Conservation (phyloP, 2,329 filamentous ascomycete genomes). For the Teratosphaeria viscida region DNA sequence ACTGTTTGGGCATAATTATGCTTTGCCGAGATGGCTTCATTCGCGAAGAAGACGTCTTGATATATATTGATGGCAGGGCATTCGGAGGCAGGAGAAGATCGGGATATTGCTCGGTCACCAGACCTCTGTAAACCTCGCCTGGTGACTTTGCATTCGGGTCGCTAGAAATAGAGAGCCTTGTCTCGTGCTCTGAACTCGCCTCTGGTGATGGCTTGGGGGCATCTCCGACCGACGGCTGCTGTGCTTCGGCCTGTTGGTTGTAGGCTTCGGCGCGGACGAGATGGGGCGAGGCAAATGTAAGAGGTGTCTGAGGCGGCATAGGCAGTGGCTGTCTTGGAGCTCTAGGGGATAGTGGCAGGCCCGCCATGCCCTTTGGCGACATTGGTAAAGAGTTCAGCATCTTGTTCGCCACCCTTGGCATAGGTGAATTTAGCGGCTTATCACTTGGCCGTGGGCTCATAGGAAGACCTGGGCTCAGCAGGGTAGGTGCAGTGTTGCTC, state of each 20-base stretch:
- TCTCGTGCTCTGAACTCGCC: constrained; percentile 15
- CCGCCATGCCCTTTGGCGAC: constrained; percentile 49
- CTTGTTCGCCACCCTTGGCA: constrained; percentile 47
- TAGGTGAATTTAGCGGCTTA: constrained; percentile 48
- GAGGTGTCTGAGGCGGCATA: constrained; percentile 58
- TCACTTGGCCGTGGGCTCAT: constrained; percentile 52
- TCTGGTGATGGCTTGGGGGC: constrained; percentile 15
- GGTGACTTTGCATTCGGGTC: constrained; percentile 18
- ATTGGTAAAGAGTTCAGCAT: constrained; percentile 55
- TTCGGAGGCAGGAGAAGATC: constrained; percentile 79
- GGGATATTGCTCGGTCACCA: constrained; percentile 78
- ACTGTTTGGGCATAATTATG: constrained; percentile 58
- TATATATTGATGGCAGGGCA: constrained; percentile 72
- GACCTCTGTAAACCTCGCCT: constrained; percentile 57
- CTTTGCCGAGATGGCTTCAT: constrained; percentile 85
- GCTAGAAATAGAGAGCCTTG: constrained; percentile 16
- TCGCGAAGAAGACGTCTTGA: constrained; percentile 87
- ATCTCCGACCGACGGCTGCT: constrained; percentile 12
- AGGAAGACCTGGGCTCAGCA: constrained; percentile 54
- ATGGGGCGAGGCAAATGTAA: constrained; percentile 48
- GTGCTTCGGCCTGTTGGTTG: constrained; percentile 17
- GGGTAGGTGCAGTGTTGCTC: constrained; percentile 32
- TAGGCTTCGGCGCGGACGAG: constrained; percentile 29
- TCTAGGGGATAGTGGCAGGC: constrained; percentile 57
- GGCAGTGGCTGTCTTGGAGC: constrained; percentile 64